Conservation (phyloP, 805 yeast species). For the Tetrapisispora pingtungensis region DNA sequence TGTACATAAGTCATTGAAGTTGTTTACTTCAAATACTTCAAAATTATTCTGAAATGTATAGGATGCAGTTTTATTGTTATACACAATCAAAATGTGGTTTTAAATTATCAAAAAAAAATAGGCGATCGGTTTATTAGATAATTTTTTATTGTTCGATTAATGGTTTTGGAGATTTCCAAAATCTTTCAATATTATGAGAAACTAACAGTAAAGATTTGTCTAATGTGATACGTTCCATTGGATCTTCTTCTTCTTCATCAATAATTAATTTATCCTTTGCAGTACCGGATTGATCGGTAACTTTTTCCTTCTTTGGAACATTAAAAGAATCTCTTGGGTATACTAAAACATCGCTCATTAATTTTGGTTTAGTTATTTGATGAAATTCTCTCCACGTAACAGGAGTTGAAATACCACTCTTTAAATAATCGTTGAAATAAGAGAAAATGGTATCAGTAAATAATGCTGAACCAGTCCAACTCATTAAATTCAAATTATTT, state of each 20-base stretch:
- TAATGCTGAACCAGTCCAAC: constrained; percentile 78
- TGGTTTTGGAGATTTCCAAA: constrained; percentile 3
- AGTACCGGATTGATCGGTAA: constrained; percentile 1
- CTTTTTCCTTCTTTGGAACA: constrained; percentile 1
- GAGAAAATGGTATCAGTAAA: constrained; percentile 80
- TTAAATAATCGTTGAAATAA: constrained; percentile 52
- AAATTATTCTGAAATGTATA: background rate
- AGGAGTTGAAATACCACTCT: constrained; percentile 17
- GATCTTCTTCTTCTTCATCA: background rate
- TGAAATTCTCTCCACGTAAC: constrained; percentile 52
- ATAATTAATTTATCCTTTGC: constrained; percentile 1
- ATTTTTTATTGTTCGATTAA: background rate
- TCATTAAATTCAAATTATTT: constrained; percentile 31
- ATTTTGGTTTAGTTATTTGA: constrained; percentile 41
- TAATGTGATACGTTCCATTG: background rate
- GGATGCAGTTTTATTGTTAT: background rate
- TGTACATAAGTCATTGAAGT: background rate
- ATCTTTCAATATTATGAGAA: constrained; percentile 2
- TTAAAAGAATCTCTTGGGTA: constrained; percentile 37
- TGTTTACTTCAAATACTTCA: background rate
- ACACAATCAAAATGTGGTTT: background rate
- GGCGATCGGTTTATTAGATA: no score
- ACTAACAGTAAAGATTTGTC: constrained; percentile 1
- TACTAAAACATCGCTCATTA: constrained; percentile 55
- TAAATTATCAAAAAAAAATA: no score